Base-by-base conservation (phyloP, 768 basidiomycete genomes). In the Mycena chlorophos region DNA sequence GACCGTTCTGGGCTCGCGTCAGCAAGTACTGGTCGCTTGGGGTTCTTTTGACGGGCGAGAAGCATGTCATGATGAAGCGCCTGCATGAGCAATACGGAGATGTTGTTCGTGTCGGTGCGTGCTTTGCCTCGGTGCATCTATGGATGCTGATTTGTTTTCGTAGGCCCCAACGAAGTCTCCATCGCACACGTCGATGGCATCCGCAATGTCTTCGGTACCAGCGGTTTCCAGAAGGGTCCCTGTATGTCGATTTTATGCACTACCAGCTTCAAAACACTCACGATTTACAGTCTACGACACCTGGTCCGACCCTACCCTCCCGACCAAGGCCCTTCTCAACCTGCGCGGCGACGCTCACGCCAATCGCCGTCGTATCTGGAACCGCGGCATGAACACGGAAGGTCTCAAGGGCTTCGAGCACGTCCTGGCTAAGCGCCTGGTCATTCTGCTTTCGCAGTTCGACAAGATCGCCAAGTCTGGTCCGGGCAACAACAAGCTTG, bases 1-100 rank as follows among this genome's bases (percentile, higher is more conserved):
- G 81, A 22, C 83, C 81, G 0, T 5, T 72, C 0, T 37, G 76
- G 2, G 69, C 68, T 62, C 78, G 69, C 49, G 28, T 79, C 19
- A 71, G 75, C 5, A 77, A 78, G 52, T 61, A 78, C 16, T 69
- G 66, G 51, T 63, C 72, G 14, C 69, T 72, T 3, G 69, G 68
- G 52, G 49, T 75, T 4, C 67, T 71, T 14, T 58, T 62, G 5
- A 57, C 57, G 1, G 82, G 81, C 5, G 71, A 74, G 54, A 78
- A 80, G 45, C 77, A 83, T 58, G 62, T 69, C 2, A 73, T 75
- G 51, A 75, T 77, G 54, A 66, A 71, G 30, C 57, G 63, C 16
- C 64, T 84, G 19, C 85, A 86, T 59, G 70, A 76, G 26, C 70
- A 69, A 49, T 85, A 84, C 49, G 86, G 86, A 3, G 75, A 79